Conservation (phyloP, 2,329 filamentous ascomycete species). For the Cladosporium austrohemisphaericum region DNA sequence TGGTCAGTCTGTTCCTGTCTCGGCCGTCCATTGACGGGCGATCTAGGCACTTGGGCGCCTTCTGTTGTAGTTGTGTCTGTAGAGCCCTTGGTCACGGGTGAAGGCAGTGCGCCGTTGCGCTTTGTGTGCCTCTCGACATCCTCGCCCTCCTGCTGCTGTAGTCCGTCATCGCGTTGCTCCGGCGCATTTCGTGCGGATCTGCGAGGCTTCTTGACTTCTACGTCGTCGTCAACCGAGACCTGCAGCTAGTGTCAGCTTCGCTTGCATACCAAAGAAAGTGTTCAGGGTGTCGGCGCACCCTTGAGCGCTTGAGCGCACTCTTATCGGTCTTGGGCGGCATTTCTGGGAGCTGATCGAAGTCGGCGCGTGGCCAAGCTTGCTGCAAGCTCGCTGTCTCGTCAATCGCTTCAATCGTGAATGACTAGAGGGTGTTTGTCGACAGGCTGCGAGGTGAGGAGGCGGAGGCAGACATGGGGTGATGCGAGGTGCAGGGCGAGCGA, state of each 20-base stretch:
- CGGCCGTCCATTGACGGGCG: background rate
- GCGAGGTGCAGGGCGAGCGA: too few species aligned
- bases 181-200: constrained; percentile 61
- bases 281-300: constrained; percentile 51
- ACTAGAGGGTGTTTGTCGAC: too few species aligned
- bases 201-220: constrained; percentile 77
- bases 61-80: constrained; percentile 32
- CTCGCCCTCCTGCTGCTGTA: constrained; percentile 13
- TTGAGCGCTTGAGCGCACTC: constrained; percentile 78
- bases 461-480: too few species aligned
- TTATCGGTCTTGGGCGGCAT: constrained; percentile 53
- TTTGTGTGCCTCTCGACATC: constrained; percentile 47
- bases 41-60: background rate
- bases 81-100: constrained; percentile 69
- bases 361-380: too few species aligned
- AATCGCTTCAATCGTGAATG: too few species aligned
- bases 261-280: background rate
- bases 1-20: constrained; percentile 31
- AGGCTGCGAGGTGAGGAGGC: too few species aligned
- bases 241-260: constrained; percentile 36
- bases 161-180: constrained; percentile 19
- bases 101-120: constrained; percentile 68
- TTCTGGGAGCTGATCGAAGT: too few species aligned
- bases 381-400: too few species aligned
- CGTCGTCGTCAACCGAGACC: constrained; percentile 62